Conservation (phyloP, 148 eudicot genomes). For the Fagopyrum homotropicum region DNA sequence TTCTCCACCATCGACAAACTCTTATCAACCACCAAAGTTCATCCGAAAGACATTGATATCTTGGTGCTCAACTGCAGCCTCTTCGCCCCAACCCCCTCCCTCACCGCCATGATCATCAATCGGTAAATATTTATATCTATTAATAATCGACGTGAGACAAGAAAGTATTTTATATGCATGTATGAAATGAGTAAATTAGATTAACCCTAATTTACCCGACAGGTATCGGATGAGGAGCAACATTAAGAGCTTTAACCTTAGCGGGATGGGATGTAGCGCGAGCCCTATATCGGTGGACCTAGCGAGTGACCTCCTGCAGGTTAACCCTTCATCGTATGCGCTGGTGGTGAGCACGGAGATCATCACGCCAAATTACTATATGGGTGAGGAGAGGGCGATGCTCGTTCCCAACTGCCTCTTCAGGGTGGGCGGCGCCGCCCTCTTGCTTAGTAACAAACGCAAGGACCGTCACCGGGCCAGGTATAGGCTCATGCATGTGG, state of each 20-base stretch:
- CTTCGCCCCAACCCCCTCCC: slow-evolving; percentile 23
- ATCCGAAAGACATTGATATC: slow-evolving; percentile 23
- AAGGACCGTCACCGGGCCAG: slow-evolving; percentile 19
- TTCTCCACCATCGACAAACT: slow-evolving; percentile 20
- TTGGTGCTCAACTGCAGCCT: slow-evolving; percentile 26
- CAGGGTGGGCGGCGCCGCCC: slow-evolving; percentile 28
- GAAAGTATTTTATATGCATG: too few species aligned
- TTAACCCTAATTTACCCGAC: too few species aligned
- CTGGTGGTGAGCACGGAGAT: slow-evolving; percentile 26
- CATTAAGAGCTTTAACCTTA: slow-evolving; percentile 25
- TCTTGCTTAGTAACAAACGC: slow-evolving; percentile 19
- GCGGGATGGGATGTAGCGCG: slow-evolving; percentile 34
- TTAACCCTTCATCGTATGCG: slow-evolving; percentile 20
- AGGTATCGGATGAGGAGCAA: slow-evolving; percentile 7
- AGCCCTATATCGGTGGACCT: slow-evolving; percentile 24
- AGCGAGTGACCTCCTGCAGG: slow-evolving; percentile 20
- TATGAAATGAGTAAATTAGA: too few species aligned
- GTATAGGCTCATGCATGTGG: slow-evolving; percentile 23
- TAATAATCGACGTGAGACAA: too few species aligned
- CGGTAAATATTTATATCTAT: slow-evolving; percentile 16
- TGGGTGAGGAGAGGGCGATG: slow-evolving; percentile 26
- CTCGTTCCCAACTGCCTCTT: slow-evolving; percentile 28
- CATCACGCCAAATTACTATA: slow-evolving; percentile 25
- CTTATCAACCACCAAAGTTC: slow-evolving; percentile 12
- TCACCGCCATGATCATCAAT: slow-evolving; percentile 27